Evolutionary conservation across 2,329 filamentous ascomycete genomes (phyloP).

Genomic region (Bimuria novae-zelandiae): DNA sequence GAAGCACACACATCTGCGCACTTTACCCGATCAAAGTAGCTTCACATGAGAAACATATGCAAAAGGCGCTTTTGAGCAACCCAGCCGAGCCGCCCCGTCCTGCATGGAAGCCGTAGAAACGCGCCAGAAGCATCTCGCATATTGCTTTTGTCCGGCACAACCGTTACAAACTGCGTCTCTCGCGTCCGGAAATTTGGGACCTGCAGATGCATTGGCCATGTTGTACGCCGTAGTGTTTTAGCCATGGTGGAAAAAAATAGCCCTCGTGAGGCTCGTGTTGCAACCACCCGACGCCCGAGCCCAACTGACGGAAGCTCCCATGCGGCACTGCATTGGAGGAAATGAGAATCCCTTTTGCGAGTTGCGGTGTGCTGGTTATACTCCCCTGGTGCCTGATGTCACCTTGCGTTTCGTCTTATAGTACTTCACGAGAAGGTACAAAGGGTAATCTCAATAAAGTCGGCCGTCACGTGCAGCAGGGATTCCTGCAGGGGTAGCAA

Average conservation of each 20-base stretch:
- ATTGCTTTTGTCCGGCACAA: constrained; percentile 1
- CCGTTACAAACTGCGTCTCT: constrained; percentile 11
- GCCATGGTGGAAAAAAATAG: constrained; percentile 17
- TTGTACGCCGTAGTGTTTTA: constrained; percentile 7
- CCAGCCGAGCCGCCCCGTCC: not conserved
- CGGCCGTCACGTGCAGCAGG: too few species aligned
- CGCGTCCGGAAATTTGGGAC: constrained; percentile 12
- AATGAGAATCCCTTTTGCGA: not conserved
- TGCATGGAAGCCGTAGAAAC: constrained; percentile 12
- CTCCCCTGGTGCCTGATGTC: not conserved
- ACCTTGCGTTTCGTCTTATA: not conserved
- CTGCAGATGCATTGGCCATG: constrained; percentile 1
- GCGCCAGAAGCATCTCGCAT: constrained; percentile 15
- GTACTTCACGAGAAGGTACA: too few species aligned
- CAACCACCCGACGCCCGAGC: not conserved
- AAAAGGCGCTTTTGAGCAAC: not conserved
- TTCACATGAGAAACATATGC: constrained; percentile 6
- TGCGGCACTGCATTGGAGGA: not conserved
- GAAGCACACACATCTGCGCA: not conserved
- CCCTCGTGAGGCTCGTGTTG: too few species aligned
- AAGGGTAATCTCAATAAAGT: too few species aligned
- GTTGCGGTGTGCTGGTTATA: not conserved
- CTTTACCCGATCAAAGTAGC: constrained; percentile 13
- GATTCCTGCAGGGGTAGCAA: too few species aligned
- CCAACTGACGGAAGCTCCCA: not conserved